Conservation (phyloP, 2,329 filamentous ascomycete genomes). For the Tolypocladium paradoxum region DNA sequence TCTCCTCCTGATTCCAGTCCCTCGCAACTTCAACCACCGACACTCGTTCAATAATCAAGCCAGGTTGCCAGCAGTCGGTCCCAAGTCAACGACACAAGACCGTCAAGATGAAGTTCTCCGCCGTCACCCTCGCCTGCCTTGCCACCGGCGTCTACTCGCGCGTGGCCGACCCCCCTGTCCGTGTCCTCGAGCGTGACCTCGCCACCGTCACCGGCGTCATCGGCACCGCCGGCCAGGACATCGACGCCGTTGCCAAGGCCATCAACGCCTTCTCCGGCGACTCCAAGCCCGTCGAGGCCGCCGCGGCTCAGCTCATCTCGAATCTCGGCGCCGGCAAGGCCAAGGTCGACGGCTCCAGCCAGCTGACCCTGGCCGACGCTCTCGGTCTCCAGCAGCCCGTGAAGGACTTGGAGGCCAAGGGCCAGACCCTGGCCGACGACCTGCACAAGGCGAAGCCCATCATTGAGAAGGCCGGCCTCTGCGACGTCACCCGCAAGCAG, state of each 20-base stretch:
- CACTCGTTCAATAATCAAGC: constrained; percentile 4
- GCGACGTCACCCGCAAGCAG: constrained; percentile 13
- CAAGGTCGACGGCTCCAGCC: constrained; percentile 6
- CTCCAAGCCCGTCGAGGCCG: constrained; percentile 7
- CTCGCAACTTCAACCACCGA: neutral
- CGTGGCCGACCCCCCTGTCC: neutral
- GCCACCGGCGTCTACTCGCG: constrained; percentile 6
- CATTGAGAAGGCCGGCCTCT: constrained; percentile 17
- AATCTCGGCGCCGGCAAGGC: constrained; percentile 8
- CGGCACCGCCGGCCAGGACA: constrained; percentile 1
- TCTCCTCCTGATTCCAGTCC: neutral
- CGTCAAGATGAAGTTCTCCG: constrained; percentile 10
- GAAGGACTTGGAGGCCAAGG: constrained; percentile 13
- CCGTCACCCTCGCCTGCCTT: constrained; percentile 4
- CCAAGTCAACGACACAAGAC: neutral
- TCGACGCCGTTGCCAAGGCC: constrained; percentile 12
- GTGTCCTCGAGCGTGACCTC: constrained; percentile 7
- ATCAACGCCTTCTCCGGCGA: constrained; percentile 14
- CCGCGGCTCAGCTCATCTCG: constrained; percentile 10
- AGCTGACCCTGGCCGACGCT: constrained; percentile 7
- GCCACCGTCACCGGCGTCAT: constrained; percentile 6
- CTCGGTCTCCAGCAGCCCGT: constrained; percentile 8
- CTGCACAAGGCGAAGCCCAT: constrained; percentile 16
- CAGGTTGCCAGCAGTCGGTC: neutral
- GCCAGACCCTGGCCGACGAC: constrained; percentile 12